A percentile compares a stretch with the other conserved stretches of the same genome.
Evolutionary conservation across 176 grass and related monocot species (phyloP).

Genomic region (Aegilops sharonensis): DNA sequence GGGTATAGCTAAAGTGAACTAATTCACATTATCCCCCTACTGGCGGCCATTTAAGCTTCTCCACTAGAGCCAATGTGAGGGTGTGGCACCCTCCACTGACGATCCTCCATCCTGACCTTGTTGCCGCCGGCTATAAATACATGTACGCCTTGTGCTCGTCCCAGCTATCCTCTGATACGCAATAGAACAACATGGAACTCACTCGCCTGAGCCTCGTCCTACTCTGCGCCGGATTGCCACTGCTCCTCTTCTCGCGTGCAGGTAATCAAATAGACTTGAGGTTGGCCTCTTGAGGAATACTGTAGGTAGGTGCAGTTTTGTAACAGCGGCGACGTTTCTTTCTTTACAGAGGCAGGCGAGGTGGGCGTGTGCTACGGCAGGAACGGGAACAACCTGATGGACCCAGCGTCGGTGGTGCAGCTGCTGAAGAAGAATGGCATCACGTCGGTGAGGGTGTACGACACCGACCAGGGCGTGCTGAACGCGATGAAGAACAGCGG

Average conservation of each 20-base stretch:
- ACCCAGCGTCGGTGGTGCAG: constrained; percentile 42
- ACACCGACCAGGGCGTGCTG: constrained; percentile 44
- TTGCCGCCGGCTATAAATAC: constrained; percentile 9
- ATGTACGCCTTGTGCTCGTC: neutral
- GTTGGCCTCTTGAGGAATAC: neutral
- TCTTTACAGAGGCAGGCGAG: constrained; percentile 30
- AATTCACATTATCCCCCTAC: too few species aligned
- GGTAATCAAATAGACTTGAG: neutral
- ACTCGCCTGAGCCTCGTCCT: neutral
- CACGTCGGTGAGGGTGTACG: constrained; percentile 56
- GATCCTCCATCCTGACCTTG: too few species aligned
- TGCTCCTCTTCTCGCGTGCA: neutral
- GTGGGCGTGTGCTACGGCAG: constrained; percentile 74
- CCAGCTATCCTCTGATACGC: neutral
- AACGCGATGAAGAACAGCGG: constrained; percentile 40
- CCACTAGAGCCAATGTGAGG: too few species aligned
- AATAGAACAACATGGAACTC: neutral
- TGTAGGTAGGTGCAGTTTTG: neutral
- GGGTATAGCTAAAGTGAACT: too few species aligned
- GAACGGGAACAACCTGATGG: constrained; percentile 61
- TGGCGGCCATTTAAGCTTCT: too few species aligned
- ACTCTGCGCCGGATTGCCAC: neutral
- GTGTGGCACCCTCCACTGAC: too few species aligned
- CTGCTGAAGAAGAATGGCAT: constrained; percentile 51
- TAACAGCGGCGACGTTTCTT: neutral